Conservation (phyloP, 1,284 basidiomycete genomes). For the Moesziomyces antarcticus region DNA sequence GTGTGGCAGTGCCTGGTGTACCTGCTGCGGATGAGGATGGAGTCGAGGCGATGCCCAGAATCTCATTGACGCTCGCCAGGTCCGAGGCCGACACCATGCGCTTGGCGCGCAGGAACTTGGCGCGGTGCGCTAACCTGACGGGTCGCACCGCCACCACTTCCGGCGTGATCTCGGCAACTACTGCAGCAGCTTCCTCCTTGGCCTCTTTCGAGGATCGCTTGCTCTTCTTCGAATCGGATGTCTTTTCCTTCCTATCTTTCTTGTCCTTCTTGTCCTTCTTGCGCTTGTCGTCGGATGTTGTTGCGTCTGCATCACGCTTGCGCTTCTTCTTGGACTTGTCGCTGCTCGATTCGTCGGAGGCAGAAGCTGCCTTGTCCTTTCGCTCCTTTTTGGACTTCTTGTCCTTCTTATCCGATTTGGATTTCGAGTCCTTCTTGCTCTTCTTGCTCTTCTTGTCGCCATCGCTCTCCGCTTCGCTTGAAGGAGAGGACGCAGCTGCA, state of each 20-base stretch:
- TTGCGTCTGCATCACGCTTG: constrained; percentile 30
- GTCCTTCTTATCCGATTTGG: constrained; percentile 36
- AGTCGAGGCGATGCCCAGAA: constrained; percentile 58
- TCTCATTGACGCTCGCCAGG: constrained; percentile 61
- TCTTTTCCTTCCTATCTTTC: constrained; percentile 37
- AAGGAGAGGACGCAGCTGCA: constrained; percentile 19
- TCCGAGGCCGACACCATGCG: constrained; percentile 56
- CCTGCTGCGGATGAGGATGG: constrained; percentile 45
- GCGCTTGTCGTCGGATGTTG: constrained; percentile 3
- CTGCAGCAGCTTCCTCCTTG: constrained; percentile 28
- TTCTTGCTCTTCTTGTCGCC: constrained; percentile 19
- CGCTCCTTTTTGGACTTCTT: constrained; percentile 25
- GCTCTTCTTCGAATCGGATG: constrained; percentile 15
- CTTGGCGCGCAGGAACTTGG: constrained; percentile 65
- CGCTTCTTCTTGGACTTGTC: constrained; percentile 39
- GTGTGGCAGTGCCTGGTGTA: constrained; percentile 34
- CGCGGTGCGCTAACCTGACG: constrained; percentile 51
- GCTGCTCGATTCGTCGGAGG: constrained; percentile 12
- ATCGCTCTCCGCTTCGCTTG: constrained; percentile 6
- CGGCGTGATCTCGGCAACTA: constrained; percentile 36
- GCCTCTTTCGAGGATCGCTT: constrained; percentile 14
- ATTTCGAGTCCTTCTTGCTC: constrained; percentile 29
- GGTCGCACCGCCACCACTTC: constrained; percentile 28
- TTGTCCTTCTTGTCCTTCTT: constrained; percentile 18
- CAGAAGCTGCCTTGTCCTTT: constrained; percentile 13